Percentiles rank a stretch among this genome's conserved stretches.
Conservation (phyloP, 1,139 yeast species). For the Yamadazyma diddensiae region DNA sequence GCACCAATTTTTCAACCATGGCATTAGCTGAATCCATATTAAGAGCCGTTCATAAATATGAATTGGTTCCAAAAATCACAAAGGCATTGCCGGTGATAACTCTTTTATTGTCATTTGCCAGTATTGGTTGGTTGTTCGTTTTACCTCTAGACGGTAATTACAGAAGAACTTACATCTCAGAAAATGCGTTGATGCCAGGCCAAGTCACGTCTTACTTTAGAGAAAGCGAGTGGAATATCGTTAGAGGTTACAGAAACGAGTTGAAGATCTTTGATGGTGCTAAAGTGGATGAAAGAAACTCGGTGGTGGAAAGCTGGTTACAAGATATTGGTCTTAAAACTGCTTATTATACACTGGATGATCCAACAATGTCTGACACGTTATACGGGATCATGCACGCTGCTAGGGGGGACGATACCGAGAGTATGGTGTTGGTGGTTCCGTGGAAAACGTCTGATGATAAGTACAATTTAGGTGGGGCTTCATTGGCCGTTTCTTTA, state of each 20-base stretch:
- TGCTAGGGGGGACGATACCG: constrained; percentile 95
- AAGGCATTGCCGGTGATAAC: constrained; percentile 61
- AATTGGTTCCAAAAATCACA: constrained; percentile 57
- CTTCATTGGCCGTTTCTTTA: constrained; percentile 68
- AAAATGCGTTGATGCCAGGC: constrained; percentile 95
- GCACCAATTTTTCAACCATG: constrained; percentile 30
- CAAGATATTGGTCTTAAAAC: constrained; percentile 66
- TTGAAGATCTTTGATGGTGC: constrained; percentile 36
- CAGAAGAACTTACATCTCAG: constrained; percentile 82
- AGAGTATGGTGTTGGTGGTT: constrained; percentile 86
- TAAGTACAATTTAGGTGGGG: constrained; percentile 74
- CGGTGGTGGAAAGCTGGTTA: constrained; percentile 56
- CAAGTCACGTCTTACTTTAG: constrained; percentile 91
- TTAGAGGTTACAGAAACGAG: constrained; percentile 79
- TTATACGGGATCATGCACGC: constrained; percentile 87
- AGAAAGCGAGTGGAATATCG: constrained; percentile 91
- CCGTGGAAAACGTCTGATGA: constrained; percentile 73
- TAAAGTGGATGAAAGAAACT: constrained; percentile 37
- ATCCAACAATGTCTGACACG: constrained; percentile 45
- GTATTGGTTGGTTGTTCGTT: constrained; percentile 64
- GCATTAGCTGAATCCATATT: constrained; percentile 58
- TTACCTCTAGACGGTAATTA: constrained; percentile 82
- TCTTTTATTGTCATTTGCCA: constrained; percentile 54
- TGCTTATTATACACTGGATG: constrained; percentile 38
- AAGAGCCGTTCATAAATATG: constrained; percentile 52